A percentile compares a stretch with the other conserved stretches of the same genome.
These are phyloP conservation scores for Mortierella sp. DNA, from an alignment of 371 early-diverging fungal genomes.

Conservation along the genomic window DNA sequence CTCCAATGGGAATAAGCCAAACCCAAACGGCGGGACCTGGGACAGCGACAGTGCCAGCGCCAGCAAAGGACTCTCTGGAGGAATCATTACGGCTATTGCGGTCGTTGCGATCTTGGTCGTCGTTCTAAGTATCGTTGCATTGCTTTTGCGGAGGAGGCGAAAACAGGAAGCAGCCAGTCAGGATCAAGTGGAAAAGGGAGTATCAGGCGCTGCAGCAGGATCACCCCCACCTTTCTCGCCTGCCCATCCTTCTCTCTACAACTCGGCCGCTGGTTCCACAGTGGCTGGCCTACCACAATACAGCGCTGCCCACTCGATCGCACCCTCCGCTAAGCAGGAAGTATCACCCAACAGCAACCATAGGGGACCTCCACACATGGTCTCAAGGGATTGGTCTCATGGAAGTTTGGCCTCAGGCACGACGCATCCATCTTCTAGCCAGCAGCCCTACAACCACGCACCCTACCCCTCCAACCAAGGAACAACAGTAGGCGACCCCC, in stretches of 20 bases:
- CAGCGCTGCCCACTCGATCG: not conserved
- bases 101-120: not conserved
- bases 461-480: not conserved
- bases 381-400: not conserved
- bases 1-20: not conserved
- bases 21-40: not conserved
- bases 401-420: too few species aligned
- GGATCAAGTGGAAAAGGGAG: not conserved
- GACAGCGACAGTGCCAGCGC: not conserved
- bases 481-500: too few species aligned
- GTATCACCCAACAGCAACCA: not conserved
- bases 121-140: not conserved
- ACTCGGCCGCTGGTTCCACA: not conserved
- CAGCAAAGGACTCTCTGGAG: slow-evolving; percentile 7
- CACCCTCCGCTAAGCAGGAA: too few species aligned
- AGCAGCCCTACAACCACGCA: not conserved
- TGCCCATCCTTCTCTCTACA: not conserved
- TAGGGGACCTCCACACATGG: not conserved
- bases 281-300: too few species aligned
- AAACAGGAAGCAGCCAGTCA: not conserved
- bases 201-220: not conserved
- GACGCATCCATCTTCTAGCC: not conserved
- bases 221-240: not conserved
- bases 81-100: slow-evolving; percentile 9
- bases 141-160: slow-evolving; percentile 10